These are phyloP conservation scores for Neltuma alba DNA, from an alignment of 306 rosid species.

Conservation along the genomic window DNA sequence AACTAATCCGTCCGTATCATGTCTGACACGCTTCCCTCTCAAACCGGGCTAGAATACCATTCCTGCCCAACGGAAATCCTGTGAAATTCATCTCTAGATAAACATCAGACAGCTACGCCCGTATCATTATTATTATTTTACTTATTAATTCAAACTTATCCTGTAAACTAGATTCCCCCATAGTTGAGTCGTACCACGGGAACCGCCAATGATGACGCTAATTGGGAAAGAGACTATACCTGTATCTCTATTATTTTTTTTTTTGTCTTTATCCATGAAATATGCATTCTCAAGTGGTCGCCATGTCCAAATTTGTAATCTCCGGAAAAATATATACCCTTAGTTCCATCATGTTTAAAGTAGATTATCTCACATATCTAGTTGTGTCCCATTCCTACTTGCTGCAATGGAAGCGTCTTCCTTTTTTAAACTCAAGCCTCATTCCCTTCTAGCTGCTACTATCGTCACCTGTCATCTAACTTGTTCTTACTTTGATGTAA, in stretches of 20 bases:
- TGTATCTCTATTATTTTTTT: no score
- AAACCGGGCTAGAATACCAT: neutral
- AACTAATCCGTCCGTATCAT: neutral
- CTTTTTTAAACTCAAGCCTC: neutral
- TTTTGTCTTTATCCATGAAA: neutral
- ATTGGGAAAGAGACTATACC: neutral
- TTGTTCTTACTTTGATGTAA: no score
- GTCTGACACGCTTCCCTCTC: no score
- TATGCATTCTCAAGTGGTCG: neutral
- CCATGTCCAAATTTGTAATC: no score
- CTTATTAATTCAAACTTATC: neutral
- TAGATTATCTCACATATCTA: no score
- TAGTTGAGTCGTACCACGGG: neutral
- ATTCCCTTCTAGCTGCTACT: no score
- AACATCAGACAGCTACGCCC: neutral
- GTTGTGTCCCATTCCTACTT: neutral
- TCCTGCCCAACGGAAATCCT: neutral
- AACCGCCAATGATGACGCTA: neutral
- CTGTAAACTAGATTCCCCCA: no score
- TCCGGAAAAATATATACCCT: no score
- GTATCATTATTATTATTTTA: neutral
- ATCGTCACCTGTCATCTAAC: no score
- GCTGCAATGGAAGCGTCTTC: neutral
- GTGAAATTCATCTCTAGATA: neutral
- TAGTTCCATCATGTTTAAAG: no score